These are phyloP conservation scores for Phaeomoniella chlamydospora DNA, from an alignment of 2,329 filamentous ascomycete genomes.

Conservation along the genomic window DNA sequence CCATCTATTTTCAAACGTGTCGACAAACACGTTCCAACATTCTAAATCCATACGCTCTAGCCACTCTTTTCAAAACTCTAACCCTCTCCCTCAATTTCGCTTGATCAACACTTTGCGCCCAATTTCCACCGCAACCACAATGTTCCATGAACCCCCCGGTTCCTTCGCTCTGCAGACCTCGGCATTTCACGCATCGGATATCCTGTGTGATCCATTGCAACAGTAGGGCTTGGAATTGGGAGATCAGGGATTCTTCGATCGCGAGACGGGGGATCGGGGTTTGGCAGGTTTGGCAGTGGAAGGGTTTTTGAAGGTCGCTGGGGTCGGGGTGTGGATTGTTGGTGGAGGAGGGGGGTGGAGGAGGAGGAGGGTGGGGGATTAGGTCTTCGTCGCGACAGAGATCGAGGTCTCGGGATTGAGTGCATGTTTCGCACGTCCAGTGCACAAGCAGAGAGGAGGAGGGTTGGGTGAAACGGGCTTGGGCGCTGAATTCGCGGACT, in stretches of 20 bases:
- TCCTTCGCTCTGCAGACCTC: constrained; percentile 61
- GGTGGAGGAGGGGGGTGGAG: constrained; percentile 12
- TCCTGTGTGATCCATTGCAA: constrained; percentile 83
- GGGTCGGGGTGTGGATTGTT: constrained; percentile 12
- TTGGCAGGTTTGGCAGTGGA: constrained; percentile 66
- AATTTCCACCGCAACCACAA: constrained; percentile 80
- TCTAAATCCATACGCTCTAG: constrained; percentile 61
- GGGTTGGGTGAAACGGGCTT: constrained; percentile 80
- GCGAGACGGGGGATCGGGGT: constrained; percentile 61
- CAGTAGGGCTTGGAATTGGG: constrained; percentile 57
- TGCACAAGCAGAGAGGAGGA: constrained; percentile 57
- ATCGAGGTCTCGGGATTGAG: constrained; percentile 75
- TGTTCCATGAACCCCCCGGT: constrained; percentile 64
- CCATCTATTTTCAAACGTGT: too few species aligned
- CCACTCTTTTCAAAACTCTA: constrained; percentile 58
- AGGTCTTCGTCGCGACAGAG: constrained; percentile 81
- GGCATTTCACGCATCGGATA: constrained; percentile 64
- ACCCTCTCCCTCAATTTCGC: constrained; percentile 52
- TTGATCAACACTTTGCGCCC: constrained; percentile 57
- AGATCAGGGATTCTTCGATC: constrained; percentile 73
- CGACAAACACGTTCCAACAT: constrained; percentile 68
- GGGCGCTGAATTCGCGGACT: constrained; percentile 79
- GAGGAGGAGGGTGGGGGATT: constrained; percentile 35
- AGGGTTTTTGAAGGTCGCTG: constrained; percentile 30
- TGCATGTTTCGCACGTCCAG: constrained; percentile 66